Evolutionary conservation across 2,329 filamentous ascomycete genomes (phyloP).

Genomic region (Beauveria australis): DNA sequence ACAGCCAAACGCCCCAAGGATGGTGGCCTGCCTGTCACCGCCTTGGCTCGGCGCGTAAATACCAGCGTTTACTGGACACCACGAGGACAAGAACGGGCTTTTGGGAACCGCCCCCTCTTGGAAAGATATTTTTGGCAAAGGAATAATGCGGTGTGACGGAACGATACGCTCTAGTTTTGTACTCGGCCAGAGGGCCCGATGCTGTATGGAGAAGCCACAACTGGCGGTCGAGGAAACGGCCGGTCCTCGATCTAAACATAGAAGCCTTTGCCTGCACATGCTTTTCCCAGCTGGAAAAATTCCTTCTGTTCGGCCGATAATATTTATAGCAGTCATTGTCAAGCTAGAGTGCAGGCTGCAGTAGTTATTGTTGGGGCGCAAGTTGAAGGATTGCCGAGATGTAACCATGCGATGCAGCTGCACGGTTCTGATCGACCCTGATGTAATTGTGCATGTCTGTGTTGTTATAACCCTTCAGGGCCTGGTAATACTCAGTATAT

Average conservation of each 20-base stretch:
- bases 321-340: not conserved
- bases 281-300: not conserved
- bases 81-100: not conserved
- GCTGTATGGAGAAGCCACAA: not conserved
- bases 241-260: not conserved
- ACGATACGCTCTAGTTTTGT: not conserved
- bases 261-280: not conserved
- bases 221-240: not conserved
- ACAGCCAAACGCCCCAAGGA: not conserved
- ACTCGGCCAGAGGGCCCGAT: not conserved
- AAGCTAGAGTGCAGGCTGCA: not conserved
- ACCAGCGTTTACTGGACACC: not conserved
- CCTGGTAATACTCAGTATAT: not conserved
- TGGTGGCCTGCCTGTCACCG: not conserved
- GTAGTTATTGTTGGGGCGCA: not conserved
- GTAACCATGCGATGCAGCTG: not conserved
- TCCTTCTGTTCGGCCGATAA: not conserved
- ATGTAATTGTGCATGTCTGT: not conserved
- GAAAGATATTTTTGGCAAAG: not conserved
- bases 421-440: not conserved
- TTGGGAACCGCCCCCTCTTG: not conserved
- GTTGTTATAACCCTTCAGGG: too few relatives aligned
- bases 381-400: not conserved
- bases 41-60: conserved; percentile 1
- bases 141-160: not conserved